Percentiles rank a stretch among this genome's conserved stretches.
phyloP scores from a whole-genome alignment of 129 eudicot genomes.

The Helianthus annuus region DNA sequence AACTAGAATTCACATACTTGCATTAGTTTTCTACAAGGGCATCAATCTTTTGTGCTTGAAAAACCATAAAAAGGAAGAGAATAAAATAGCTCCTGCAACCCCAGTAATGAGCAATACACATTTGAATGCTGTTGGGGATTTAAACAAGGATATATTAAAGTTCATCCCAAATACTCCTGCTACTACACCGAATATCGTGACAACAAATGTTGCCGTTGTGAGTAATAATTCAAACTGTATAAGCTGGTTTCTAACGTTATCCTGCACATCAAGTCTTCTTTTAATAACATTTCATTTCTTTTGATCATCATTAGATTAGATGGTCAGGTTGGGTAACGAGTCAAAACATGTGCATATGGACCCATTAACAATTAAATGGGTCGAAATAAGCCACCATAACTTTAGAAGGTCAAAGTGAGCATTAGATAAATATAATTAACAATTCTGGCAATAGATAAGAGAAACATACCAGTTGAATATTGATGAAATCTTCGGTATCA shows the following conservation, averaged over 20 bases:
- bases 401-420: too few species aligned
- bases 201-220: constrained; percentile 85
- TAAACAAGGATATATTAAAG: constrained; percentile 53
- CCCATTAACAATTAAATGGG: too few species aligned
- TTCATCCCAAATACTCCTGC: constrained; percentile 97
- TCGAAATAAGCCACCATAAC: too few species aligned
- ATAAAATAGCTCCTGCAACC: neutral
- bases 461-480: constrained; percentile 78
- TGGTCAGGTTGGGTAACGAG: neutral
- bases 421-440: too few species aligned
- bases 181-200: constrained; percentile 85
- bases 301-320: neutral
- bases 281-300: neutral
- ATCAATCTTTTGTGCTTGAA: too few species aligned
- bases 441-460: neutral
- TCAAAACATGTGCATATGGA: neutral
- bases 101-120: constrained; percentile 75
- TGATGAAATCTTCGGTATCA: constrained; percentile 79
- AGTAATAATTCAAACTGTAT: constrained; percentile 81
- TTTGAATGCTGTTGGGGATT: constrained; percentile 58
- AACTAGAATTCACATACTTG: too few species aligned
- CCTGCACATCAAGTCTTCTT: constrained; percentile 45
- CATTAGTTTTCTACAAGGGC: too few species aligned
- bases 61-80: too few species aligned
- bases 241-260: constrained; percentile 86